Evolutionary conservation across 768 basidiomycete genomes (phyloP).

Genomic region (Psilocybe sp.): DNA sequence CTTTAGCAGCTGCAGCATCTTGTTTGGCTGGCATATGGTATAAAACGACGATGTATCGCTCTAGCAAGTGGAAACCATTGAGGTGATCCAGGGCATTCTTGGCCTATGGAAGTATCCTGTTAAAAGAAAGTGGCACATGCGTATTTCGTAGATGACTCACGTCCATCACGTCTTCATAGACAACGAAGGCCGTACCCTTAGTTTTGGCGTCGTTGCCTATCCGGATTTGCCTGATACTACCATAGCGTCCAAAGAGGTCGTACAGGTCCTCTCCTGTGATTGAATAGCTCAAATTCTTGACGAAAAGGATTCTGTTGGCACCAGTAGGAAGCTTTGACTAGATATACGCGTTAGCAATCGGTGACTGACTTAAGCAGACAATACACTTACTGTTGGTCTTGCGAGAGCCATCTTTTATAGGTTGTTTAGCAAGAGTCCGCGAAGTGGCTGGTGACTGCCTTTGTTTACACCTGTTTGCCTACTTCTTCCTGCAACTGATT

Average conservation of each 20-base stretch:
- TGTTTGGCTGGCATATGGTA: slow-evolving; percentile 99
- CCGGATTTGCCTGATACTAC: slow-evolving; percentile 92
- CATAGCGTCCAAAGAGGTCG: slow-evolving; percentile 96
- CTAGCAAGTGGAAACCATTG: slow-evolving; percentile 97
- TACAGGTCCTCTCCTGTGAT: slow-evolving; percentile 94
- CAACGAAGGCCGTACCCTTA: slow-evolving; percentile 95
- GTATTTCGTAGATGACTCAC: slow-evolving; percentile 39
- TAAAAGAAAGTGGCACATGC: slow-evolving; percentile 10
- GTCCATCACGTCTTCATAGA: slow-evolving; percentile 95
- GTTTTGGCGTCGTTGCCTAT: slow-evolving; percentile 91
- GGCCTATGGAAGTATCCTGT: slow-evolving; percentile 49
- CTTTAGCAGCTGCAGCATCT: slow-evolving; percentile 89
- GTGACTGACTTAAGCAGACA: neutral
- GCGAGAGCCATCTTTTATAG: slow-evolving; percentile 53
- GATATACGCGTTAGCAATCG: neutral
- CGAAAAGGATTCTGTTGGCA: slow-evolving; percentile 88
- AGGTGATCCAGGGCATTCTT: slow-evolving; percentile 96
- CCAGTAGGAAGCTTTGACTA: slow-evolving; percentile 89
- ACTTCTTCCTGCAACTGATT: no score
- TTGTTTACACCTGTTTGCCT: no score
- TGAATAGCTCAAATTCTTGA: slow-evolving; percentile 90
- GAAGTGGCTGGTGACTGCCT: neutral
- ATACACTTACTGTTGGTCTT: slow-evolving; percentile 60
- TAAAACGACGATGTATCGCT: slow-evolving; percentile 96
- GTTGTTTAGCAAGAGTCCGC: neutral